Conservation (phyloP, 169 alveolate species). For the Eimeria tenella region DNA sequence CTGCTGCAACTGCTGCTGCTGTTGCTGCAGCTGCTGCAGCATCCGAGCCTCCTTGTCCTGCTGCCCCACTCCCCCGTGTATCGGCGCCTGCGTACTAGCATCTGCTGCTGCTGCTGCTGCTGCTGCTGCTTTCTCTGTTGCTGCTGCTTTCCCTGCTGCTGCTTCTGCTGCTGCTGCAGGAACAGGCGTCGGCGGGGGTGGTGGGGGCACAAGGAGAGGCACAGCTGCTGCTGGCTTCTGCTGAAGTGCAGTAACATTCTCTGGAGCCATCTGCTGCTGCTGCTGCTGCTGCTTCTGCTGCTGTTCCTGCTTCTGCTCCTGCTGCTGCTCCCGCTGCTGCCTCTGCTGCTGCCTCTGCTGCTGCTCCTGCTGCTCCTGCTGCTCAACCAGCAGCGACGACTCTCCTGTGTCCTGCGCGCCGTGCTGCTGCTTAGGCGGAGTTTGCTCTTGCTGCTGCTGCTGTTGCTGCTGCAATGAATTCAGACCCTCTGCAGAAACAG, state of each 20-base stretch:
- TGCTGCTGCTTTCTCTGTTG: neutral
- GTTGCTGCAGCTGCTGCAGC: conserved; percentile 11
- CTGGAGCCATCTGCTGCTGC: neutral
- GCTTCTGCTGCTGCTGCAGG: neutral
- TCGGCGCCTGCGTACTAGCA: neutral
- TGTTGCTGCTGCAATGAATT: neutral
- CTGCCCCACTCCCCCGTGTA: neutral
- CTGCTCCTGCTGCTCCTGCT: neutral
- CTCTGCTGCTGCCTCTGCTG: neutral
- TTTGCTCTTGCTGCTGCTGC: conserved; percentile 11
- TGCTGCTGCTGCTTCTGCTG: conserved; percentile 50
- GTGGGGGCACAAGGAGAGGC: neutral
- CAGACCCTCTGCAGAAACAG: conserved; percentile 21
- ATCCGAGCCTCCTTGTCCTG: neutral
- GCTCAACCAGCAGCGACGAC: neutral
- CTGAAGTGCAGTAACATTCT: neutral
- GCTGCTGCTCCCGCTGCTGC: neutral
- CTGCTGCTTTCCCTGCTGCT: conserved; percentile 1
- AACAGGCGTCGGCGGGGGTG: too few species aligned
- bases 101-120: conserved; percentile 61
- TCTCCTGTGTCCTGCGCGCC: neutral
- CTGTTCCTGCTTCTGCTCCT: neutral
- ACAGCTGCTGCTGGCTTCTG: neutral
- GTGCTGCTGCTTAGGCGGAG: neutral
- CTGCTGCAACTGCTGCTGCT: conserved; percentile 7